These are phyloP conservation scores for Blastomyces percursus DNA, from an alignment of 2,329 filamentous ascomycete species.

Conservation along the genomic window DNA sequence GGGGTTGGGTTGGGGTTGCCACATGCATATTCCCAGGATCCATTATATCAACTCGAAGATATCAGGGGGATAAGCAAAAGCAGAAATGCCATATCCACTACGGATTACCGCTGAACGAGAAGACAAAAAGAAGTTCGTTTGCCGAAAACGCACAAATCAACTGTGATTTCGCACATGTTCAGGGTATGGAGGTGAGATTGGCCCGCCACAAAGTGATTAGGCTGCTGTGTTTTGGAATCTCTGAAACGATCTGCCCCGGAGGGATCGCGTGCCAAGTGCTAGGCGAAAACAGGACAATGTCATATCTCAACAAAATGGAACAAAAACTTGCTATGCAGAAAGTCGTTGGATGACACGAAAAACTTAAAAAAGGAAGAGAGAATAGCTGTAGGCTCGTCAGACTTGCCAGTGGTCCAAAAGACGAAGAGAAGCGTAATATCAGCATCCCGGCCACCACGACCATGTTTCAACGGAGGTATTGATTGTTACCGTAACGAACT, in stretches of 20 bases:
- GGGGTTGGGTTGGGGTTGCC: neutral
- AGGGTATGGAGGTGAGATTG: neutral
- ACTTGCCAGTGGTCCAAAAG: neutral
- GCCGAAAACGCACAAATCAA: neutral
- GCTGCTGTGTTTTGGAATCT: neutral
- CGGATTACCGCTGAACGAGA: too few relatives aligned
- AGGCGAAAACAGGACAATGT: neutral
- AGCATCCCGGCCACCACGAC: neutral
- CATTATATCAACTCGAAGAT: neutral
- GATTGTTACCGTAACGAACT: neutral
- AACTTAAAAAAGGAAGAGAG: neutral
- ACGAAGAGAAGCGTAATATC: neutral
- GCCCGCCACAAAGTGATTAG: neutral
- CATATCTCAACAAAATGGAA: neutral
- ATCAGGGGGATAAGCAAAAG: neutral
- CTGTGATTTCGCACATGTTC: neutral
- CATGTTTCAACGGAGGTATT: neutral
- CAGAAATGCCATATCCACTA: neutral
- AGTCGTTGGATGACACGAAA: neutral
- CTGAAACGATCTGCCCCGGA: neutral
- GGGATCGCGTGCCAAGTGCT: slow-evolving; percentile 1
- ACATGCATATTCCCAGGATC: neutral
- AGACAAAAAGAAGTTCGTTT: neutral
- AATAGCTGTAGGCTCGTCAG: neutral
- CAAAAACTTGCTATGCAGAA: neutral